phyloP scores from a whole-genome alignment of 164 flowering plant genomes.

The Vitis cinerea region DNA sequence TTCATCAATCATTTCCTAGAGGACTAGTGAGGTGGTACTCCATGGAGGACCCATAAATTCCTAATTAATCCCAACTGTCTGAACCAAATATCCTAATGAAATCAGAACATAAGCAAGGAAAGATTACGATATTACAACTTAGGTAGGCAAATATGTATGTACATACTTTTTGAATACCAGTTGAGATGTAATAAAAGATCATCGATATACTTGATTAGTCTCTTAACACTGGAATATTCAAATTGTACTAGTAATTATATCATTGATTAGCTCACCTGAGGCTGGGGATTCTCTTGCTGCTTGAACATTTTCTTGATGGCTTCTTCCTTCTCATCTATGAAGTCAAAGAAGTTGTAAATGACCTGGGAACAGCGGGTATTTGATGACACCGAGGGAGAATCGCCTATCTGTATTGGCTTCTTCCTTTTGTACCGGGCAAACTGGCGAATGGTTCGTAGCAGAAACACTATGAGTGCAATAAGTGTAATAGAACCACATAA shows the following conservation, averaged over 20 bases:
- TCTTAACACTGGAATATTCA: neutral
- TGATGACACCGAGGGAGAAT: conserved; percentile 22
- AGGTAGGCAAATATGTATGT: neutral
- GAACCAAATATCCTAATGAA: too few relatives aligned
- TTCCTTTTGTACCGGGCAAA: conserved; percentile 41
- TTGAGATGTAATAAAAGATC: neutral
- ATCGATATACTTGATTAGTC: neutral
- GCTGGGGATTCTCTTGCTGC: conserved; percentile 25
- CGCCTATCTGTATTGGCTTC: conserved; percentile 16
- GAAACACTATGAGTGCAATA: conserved; percentile 41
- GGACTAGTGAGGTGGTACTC: too few relatives aligned
- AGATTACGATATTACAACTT: neutral
- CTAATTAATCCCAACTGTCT: too few relatives aligned
- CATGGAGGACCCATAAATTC: too few relatives aligned
- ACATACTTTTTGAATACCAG: neutral
- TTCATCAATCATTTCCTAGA: too few relatives aligned
- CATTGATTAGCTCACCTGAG: conserved; percentile 14
- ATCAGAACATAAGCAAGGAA: neutral
- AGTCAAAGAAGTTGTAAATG: conserved; percentile 48
- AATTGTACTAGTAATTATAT: neutral
- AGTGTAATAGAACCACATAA: conserved; percentile 44
- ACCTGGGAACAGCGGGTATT: conserved; percentile 29
- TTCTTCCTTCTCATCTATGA: conserved; percentile 75
- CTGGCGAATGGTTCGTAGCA: conserved; percentile 41
- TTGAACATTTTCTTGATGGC: conserved; percentile 53